Evolutionary conservation across 1,139 yeast genomes (phyloP).

Genomic region (Suhomyces chickasaworum): DNA sequence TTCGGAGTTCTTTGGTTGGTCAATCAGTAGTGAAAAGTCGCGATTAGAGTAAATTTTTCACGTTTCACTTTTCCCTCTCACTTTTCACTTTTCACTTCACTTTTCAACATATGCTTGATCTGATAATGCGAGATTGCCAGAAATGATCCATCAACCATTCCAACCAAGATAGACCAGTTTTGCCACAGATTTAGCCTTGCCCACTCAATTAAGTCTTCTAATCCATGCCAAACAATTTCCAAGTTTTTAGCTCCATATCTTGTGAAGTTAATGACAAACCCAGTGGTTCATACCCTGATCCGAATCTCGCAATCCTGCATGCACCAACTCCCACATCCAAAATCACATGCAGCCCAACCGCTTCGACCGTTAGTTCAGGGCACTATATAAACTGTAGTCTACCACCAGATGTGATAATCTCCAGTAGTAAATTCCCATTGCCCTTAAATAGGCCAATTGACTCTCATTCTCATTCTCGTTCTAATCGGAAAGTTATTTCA

Average conservation of each 20-base stretch:
- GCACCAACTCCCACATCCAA: background rate
- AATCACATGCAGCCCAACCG: conserved; percentile 9
- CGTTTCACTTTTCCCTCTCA: background rate
- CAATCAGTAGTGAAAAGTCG: too few species aligned
- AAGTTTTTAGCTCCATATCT: background rate
- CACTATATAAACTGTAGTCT: conserved; percentile 1
- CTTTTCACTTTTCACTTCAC: too few species aligned
- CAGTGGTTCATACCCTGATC: background rate
- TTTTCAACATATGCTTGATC: background rate
- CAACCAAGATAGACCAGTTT: too few species aligned
- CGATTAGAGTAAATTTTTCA: too few species aligned
- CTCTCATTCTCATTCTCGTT: background rate
- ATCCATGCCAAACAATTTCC: too few species aligned
- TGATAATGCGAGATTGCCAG: background rate
- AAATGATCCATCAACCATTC: too few species aligned
- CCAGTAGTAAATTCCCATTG: background rate
- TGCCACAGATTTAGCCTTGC: too few species aligned
- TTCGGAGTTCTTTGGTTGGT: too few species aligned
- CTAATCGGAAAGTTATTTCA: too few species aligned
- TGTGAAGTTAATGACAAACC: background rate
- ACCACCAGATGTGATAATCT: background rate
- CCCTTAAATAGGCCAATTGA: background rate
- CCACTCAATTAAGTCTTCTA: too few species aligned
- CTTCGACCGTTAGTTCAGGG: background rate
- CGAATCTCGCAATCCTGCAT: background rate